A percentile compares a stretch with the other conserved stretches of the same genome.
phyloP scores from a whole-genome alignment of 371 early-diverging fungal species.

The Synchytrium microbalum region DNA sequence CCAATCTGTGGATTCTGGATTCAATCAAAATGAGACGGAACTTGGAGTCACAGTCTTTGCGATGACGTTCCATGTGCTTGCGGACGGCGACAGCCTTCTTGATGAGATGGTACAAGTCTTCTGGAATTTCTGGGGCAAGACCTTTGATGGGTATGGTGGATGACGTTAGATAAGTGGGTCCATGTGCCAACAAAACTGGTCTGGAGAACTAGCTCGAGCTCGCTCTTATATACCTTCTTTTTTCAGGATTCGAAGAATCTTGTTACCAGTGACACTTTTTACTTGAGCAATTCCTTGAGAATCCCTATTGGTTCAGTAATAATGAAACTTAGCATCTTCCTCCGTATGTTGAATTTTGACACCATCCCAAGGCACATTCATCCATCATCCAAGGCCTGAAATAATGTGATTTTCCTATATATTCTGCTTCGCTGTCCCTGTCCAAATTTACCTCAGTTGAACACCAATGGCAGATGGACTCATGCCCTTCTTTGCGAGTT shows the following conservation, averaged over 20 bases:
- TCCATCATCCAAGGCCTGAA: background rate
- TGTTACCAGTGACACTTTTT: conserved; percentile 91
- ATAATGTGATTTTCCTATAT: background rate
- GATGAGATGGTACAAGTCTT: conserved; percentile 98
- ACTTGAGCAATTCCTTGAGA: conserved; percentile 97
- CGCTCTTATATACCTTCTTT: conserved; percentile 43
- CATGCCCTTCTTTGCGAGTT: conserved; percentile 99
- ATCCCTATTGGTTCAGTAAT: conserved; percentile 54
- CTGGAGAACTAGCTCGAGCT: too few relatives aligned
- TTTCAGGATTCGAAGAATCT: conserved; percentile 91
- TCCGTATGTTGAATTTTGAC: background rate
- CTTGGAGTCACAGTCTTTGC: conserved; percentile 99
- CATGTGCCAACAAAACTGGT: background rate
- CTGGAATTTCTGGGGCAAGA: conserved; percentile 96
- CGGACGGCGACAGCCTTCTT: conserved; percentile 99
- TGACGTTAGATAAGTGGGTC: conserved; percentile 21
- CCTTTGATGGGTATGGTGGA: conserved; percentile 30
- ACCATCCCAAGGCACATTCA: background rate
- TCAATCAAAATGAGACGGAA: conserved; percentile 98
- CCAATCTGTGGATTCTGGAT: conserved; percentile 98
- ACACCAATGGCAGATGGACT: conserved; percentile 99
- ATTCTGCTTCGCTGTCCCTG: background rate
- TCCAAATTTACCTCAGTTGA: conserved; percentile 52
- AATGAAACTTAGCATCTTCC: background rate
- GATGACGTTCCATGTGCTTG: conserved; percentile 98